A percentile compares a stretch with the other conserved stretches of the same genome.
phyloP scores from a whole-genome alignment of 139 green algal genomes.

The Limnomonas spitsbergensis region DNA sequence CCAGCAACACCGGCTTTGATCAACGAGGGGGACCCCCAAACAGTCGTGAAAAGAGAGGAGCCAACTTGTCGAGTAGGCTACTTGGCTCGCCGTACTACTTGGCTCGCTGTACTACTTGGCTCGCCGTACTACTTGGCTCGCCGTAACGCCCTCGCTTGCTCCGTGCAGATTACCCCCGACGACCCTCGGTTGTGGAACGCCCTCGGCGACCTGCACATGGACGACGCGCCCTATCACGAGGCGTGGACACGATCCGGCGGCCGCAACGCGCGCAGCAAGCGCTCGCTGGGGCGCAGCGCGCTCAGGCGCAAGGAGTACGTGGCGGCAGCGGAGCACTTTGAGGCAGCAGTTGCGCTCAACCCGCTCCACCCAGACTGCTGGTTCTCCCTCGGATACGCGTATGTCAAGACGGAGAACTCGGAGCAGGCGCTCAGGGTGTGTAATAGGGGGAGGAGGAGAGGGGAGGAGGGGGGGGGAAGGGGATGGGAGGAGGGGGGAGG shows the following conservation, averaged over 20 bases:
- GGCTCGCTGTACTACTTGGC: background rate
- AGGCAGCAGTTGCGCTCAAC: conserved; percentile 79
- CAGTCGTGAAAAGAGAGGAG: no score
- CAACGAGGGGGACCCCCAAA: no score
- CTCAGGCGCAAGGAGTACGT: conserved; percentile 54
- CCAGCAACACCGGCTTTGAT: no score
- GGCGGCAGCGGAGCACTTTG: conserved; percentile 59
- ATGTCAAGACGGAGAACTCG: conserved; percentile 42
- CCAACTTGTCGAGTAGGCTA: no score
- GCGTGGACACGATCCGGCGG: conserved; percentile 73
- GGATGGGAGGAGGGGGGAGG: no score
- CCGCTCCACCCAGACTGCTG: conserved; percentile 81
- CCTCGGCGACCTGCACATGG: conserved; percentile 81
- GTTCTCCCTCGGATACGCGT: conserved; percentile 84
- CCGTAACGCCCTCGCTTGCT: background rate
- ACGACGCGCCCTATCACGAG: conserved; percentile 66
- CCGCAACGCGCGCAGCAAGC: conserved; percentile 66
- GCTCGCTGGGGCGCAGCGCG: conserved; percentile 60
- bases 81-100: no score
- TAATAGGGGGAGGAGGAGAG: no score
- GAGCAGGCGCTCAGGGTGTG: conserved; percentile 41
- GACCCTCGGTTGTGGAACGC: conserved; percentile 83
- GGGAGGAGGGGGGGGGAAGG: no score
- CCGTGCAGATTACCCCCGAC: conserved; percentile 52
- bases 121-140: background rate